Conservation (phyloP, 768 basidiomycete species). For the Calvatia gigantea region DNA sequence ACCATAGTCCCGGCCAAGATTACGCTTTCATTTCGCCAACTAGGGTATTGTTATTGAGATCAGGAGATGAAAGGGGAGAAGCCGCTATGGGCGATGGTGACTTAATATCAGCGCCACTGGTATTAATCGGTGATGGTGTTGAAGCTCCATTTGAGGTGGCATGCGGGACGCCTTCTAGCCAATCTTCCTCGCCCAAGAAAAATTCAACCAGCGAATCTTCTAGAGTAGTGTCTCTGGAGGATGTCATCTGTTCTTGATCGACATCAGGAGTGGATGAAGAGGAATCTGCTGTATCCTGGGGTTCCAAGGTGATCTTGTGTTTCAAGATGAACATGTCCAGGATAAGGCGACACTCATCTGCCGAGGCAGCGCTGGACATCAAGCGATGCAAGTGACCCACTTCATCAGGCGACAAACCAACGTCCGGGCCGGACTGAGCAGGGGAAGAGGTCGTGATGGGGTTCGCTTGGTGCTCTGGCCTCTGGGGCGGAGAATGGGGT, state of each 20-base stretch:
- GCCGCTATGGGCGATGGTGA: neutral
- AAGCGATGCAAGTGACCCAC: constrained; percentile 67
- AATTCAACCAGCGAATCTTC: constrained; percentile 53
- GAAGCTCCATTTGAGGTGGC: neutral
- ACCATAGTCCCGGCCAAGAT: neutral
- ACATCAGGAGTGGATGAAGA: constrained; percentile 30
- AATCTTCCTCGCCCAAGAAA: constrained; percentile 28
- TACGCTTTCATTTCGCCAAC: constrained; percentile 8
- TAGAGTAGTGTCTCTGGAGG: constrained; percentile 29
- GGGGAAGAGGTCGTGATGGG: constrained; percentile 17
- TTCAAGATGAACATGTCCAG: constrained; percentile 78
- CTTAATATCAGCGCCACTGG: neutral
- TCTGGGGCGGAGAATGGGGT: neutral
- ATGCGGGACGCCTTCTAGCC: neutral
- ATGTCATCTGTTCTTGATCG: constrained; percentile 19
- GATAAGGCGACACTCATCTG: constrained; percentile 82
- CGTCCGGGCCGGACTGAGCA: neutral
- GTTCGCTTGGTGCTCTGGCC: neutral
- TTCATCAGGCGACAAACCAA: constrained; percentile 37
- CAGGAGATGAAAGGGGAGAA: neutral
- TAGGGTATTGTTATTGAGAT: constrained; percentile 4
- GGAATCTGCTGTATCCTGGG: constrained; percentile 26
- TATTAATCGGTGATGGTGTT: neutral
- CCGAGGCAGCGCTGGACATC: constrained; percentile 64
- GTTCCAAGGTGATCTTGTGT: constrained; percentile 39